phyloP scores from a whole-genome alignment of 495 filamentous ascomycete species.

The Neurospora sp. region DNA sequence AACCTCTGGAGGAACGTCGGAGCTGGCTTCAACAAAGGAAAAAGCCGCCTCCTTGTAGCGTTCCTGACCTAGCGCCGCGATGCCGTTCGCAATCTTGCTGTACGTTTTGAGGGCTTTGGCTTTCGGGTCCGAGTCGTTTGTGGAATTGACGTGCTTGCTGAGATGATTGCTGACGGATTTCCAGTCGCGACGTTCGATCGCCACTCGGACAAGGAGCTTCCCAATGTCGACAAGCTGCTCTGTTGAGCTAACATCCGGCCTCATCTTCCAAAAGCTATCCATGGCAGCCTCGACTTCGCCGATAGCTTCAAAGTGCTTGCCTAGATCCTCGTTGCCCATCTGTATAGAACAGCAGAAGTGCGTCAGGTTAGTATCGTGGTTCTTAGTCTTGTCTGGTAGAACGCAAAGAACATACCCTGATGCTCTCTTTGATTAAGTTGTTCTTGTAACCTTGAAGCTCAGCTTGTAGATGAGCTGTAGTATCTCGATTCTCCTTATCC shows the following conservation, averaged over 20 bases:
- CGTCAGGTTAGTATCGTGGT: neutral
- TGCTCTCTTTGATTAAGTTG: slow-evolving; percentile 95
- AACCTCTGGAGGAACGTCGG: slow-evolving; percentile 39
- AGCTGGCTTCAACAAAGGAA: slow-evolving; percentile 52
- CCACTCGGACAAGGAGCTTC: slow-evolving; percentile 32
- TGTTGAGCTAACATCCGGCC: slow-evolving; percentile 35
- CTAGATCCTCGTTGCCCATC: slow-evolving; percentile 42
- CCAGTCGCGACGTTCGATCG: slow-evolving; percentile 38
- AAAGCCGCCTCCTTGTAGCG: slow-evolving; percentile 64
- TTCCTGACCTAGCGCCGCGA: slow-evolving; percentile 57
- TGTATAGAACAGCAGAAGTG: slow-evolving; percentile 3
- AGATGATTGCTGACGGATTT: slow-evolving; percentile 52
- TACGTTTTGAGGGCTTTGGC: slow-evolving; percentile 55
- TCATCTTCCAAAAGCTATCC: slow-evolving; percentile 35
- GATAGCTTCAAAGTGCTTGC: slow-evolving; percentile 34
- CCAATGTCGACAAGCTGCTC: slow-evolving; percentile 34
- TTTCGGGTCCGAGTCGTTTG: slow-evolving; percentile 40
- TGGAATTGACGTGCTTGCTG: slow-evolving; percentile 46
- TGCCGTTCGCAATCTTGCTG: slow-evolving; percentile 54
- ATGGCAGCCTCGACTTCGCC: slow-evolving; percentile 30
- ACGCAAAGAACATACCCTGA: slow-evolving; percentile 51
- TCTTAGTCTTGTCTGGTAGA: neutral
- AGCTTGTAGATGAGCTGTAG: slow-evolving; percentile 62
- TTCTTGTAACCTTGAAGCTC: slow-evolving; percentile 94
- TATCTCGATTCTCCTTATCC: slow-evolving; percentile 50